These are phyloP conservation scores for Trametes elegans DNA, from an alignment of 768 basidiomycete species.

Conservation along the genomic window DNA sequence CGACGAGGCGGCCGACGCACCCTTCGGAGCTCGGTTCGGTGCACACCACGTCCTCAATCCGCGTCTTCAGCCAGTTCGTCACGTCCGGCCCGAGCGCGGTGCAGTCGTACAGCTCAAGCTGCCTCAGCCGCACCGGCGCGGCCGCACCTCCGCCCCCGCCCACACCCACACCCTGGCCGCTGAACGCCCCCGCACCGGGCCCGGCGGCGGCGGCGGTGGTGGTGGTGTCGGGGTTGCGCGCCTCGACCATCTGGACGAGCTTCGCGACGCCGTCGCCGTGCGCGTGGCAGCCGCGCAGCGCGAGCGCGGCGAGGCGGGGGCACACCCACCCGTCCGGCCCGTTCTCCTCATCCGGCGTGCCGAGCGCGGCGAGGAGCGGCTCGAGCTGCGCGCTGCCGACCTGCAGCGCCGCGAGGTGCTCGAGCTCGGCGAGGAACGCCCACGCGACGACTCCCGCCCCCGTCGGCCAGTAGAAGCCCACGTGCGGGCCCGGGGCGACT, in stretches of 20 bases:
- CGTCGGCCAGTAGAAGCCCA: conserved; percentile 53
- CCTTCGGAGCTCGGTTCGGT: conserved; percentile 55
- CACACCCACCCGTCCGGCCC: conserved; percentile 54
- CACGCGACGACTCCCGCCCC: conserved; percentile 62
- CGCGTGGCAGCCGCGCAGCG: conserved; percentile 62
- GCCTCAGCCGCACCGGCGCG: conserved; percentile 49
- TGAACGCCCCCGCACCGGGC: background rate
- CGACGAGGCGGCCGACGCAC: conserved; percentile 26
- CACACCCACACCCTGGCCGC: conserved; percentile 16
- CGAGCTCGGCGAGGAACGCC: conserved; percentile 61
- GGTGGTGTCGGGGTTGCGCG: conserved; percentile 56
- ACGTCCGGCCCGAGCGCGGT: conserved; percentile 66
- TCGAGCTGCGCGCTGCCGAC: conserved; percentile 68
- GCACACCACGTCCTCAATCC: conserved; percentile 62
- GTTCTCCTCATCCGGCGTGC: conserved; percentile 58
- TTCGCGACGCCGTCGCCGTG: conserved; percentile 64
- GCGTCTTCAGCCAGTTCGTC: conserved; percentile 59
- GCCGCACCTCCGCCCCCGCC: conserved; percentile 21
- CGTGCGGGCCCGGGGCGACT: conserved; percentile 33
- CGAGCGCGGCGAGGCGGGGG: conserved; percentile 57
- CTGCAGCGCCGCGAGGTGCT: conserved; percentile 54
- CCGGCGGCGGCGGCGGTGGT: conserved; percentile 21
- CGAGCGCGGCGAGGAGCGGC: conserved; percentile 56
- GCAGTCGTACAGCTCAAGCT: conserved; percentile 67
- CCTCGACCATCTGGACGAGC: conserved; percentile 70